Conservation (phyloP, 257 asterid genomes). For the Forsythia viridissima region DNA sequence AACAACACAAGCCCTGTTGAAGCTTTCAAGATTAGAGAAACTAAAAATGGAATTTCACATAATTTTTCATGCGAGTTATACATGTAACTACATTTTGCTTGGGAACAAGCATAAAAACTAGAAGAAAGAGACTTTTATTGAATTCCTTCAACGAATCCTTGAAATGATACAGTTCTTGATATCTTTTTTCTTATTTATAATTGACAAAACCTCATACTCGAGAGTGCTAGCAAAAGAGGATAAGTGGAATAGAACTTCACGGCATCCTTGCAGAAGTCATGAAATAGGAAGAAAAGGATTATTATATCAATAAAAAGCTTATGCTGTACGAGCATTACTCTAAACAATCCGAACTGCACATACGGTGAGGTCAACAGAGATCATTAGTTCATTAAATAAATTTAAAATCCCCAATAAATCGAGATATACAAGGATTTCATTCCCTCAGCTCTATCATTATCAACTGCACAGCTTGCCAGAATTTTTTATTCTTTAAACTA, state of each 20-base stretch:
- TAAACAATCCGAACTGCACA: not conserved
- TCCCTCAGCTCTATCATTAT: not conserved
- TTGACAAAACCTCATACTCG: not conserved
- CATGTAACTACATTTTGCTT: not conserved
- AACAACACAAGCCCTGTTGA: constrained; percentile 59
- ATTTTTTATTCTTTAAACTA: not conserved
- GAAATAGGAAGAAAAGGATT: not conserved
- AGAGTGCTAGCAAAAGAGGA: not conserved
- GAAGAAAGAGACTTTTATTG: not conserved
- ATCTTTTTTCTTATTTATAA: not conserved
- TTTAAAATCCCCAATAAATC: not conserved
- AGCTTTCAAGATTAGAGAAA: not conserved
- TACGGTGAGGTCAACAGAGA: not conserved
- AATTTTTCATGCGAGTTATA: not conserved
- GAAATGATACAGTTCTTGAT: not conserved
- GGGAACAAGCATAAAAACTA: not conserved
- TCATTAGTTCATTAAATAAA: too few relatives aligned
- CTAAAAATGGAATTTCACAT: not conserved
- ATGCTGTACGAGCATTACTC: not conserved
- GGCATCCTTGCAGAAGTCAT: not conserved
- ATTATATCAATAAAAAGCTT: not conserved
- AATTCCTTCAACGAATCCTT: not conserved
- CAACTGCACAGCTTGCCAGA: not conserved
- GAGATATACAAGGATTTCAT: not conserved
- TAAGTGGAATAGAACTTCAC: not conserved